phyloP scores from a whole-genome alignment of 495 filamentous ascomycete genomes.

The Penicillium herquei region DNA sequence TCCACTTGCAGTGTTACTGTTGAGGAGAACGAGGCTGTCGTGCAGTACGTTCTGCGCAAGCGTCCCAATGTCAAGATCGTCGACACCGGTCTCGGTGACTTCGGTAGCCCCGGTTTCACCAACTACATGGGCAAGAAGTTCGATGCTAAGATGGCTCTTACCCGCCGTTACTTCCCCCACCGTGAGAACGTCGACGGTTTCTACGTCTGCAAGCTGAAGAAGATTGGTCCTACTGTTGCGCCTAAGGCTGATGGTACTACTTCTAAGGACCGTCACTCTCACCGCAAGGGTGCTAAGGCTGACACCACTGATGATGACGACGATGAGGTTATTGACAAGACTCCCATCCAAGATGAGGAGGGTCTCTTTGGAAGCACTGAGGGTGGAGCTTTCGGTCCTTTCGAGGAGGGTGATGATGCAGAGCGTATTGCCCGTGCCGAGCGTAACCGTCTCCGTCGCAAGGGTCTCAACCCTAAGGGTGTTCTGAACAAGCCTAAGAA shows the following conservation, averaged over 20 bases:
- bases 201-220: constrained; percentile 97
- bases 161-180: constrained; percentile 89
- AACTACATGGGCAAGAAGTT: constrained; percentile 87
- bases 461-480: constrained; percentile 65
- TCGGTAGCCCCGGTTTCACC: constrained; percentile 88
- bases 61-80: constrained; percentile 92
- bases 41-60: constrained; percentile 86
- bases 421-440: constrained; percentile 59
- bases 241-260: constrained; percentile 38
- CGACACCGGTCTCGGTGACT: constrained; percentile 81
- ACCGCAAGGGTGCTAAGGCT: constrained; percentile 10
- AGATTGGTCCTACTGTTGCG: constrained; percentile 71
- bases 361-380: constrained; percentile 26
- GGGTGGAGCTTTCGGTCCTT: constrained; percentile 60
- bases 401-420: constrained; percentile 62
- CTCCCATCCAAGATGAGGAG: constrained; percentile 46
- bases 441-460: constrained; percentile 57
- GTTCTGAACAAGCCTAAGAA: constrained; percentile 45
- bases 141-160: constrained; percentile 77
- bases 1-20: constrained; percentile 90
- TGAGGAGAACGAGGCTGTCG: constrained; percentile 91
- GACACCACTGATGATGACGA: constrained; percentile 14
- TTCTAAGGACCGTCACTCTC: constrained; percentile 15
- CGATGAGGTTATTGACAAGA: constrained; percentile 41
- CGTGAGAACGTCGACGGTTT: constrained; percentile 97